phyloP scores from a whole-genome alignment of 2,329 filamentous ascomycete species.

The Cryphonectria carpinicola region DNA sequence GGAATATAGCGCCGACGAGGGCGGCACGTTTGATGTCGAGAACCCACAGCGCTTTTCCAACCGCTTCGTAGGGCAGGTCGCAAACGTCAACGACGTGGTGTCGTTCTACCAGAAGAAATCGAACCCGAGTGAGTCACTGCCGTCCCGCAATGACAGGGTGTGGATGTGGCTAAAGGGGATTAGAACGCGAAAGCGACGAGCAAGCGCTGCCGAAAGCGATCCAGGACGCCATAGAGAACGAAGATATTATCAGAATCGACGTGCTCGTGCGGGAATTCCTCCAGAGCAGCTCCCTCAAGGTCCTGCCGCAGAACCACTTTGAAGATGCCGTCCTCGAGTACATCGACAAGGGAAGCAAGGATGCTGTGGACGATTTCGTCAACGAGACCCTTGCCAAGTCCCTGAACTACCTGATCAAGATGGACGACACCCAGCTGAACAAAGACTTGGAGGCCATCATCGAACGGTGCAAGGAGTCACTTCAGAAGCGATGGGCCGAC shows the following conservation, averaged over 20 bases:
- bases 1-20: slow-evolving; percentile 84
- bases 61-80: slow-evolving; percentile 85
- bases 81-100: slow-evolving; percentile 92
- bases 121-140: slow-evolving; percentile 47
- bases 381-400: slow-evolving; percentile 72
- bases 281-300: slow-evolving; percentile 83
- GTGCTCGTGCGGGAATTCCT: slow-evolving; percentile 88
- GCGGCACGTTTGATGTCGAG: slow-evolving; percentile 85
- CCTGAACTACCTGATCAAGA: slow-evolving; percentile 68
- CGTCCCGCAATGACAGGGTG: slow-evolving; percentile 19
- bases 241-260: slow-evolving; percentile 85
- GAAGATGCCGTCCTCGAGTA: slow-evolving; percentile 92
- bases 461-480: slow-evolving; percentile 69
- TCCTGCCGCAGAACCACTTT: slow-evolving; percentile 90
- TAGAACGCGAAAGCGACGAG: slow-evolving; percentile 49
- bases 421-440: slow-evolving; percentile 66
- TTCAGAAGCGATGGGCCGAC: slow-evolving; percentile 72
- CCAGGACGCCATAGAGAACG: slow-evolving; percentile 61
- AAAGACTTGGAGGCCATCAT: slow-evolving; percentile 75
- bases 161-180: slow-evolving; percentile 28
- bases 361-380: slow-evolving; percentile 84
- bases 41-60: slow-evolving; percentile 97
- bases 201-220: slow-evolving; percentile 67
- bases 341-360: slow-evolving; percentile 93
- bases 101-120: slow-evolving; percentile 91